Percentiles rank a stretch among this genome's conserved stretches.
Evolutionary conservation across 208 protist genomes (phyloP).

Genomic region (Leishmania arabica): DNA sequence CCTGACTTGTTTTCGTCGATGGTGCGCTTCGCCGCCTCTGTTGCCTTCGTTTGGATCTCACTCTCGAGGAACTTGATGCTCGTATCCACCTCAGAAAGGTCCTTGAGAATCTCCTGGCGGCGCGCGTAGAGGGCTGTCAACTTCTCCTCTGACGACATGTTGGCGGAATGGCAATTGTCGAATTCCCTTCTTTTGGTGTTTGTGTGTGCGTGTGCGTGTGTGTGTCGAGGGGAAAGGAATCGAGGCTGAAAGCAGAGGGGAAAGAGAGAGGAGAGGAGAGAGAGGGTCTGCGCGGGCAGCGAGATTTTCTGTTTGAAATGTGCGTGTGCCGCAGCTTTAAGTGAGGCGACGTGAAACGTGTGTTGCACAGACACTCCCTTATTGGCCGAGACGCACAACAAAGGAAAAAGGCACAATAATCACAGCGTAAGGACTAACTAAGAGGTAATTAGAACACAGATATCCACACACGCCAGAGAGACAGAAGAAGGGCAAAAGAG

Average conservation of each 20-base stretch:
- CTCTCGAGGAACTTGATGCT: conserved; percentile 66
- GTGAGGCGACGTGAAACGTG: not conserved
- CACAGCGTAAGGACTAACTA: not conserved
- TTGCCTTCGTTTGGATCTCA: conserved; percentile 51
- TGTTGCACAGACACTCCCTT: not conserved
- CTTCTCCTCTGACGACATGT: conserved; percentile 41
- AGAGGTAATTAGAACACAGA: not conserved
- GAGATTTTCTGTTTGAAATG: not conserved
- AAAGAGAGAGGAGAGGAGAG: not conserved
- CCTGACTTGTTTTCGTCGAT: conserved; percentile 39
- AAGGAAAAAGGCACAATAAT: not conserved
- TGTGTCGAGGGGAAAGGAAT: not conserved
- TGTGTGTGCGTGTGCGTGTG: too few species aligned
- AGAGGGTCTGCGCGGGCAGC: too few species aligned
- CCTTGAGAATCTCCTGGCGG: conserved; percentile 75
- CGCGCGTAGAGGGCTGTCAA: conserved; percentile 74
- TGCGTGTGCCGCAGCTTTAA: not conserved
- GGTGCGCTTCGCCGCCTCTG: conserved; percentile 24
- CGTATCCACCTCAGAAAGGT: conserved; percentile 79
- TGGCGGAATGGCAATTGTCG: not conserved
- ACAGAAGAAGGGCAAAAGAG: not conserved
- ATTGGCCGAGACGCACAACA: not conserved
- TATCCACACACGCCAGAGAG: not conserved
- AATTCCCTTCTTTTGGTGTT: not conserved
- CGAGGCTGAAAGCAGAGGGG: not conserved